These are phyloP conservation scores for Solanum aculeatissimum DNA, from an alignment of 305 asterid genomes.

Conservation along the genomic window DNA sequence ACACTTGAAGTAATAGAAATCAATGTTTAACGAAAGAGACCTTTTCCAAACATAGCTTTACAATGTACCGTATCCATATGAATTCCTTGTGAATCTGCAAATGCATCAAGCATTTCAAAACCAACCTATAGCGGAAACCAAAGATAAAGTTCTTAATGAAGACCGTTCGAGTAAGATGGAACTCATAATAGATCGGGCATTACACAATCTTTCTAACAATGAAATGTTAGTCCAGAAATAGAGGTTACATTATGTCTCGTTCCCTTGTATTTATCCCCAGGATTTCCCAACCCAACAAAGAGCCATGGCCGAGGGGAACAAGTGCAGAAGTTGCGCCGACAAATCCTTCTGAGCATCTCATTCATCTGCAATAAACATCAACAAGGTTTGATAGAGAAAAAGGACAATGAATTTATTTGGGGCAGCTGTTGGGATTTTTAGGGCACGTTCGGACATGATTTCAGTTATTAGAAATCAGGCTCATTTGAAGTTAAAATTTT, in stretches of 20 bases:
- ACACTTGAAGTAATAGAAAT: not conserved
- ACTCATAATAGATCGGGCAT: not conserved
- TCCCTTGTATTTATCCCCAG: slow-evolving; percentile 74
- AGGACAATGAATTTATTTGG: not conserved
- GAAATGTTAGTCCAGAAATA: not conserved
- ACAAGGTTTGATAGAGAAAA: not conserved
- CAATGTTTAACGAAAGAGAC: slow-evolving; percentile 3
- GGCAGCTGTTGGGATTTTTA: not conserved
- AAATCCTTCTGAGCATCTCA: slow-evolving; percentile 22
- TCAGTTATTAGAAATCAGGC: not conserved
- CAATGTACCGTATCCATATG: slow-evolving; percentile 60
- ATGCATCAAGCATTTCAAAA: slow-evolving; percentile 73
- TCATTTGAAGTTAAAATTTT: not conserved
- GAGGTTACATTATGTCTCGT: slow-evolving; percentile 50
- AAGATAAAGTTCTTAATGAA: not conserved
- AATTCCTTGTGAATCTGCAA: slow-evolving; percentile 52
- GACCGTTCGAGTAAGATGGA: not conserved
- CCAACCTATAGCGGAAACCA: slow-evolving; percentile 20
- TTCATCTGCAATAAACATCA: not conserved
- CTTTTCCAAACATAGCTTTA: slow-evolving; percentile 85
- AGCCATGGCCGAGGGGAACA: slow-evolving; percentile 62
- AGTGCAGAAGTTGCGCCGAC: slow-evolving; percentile 26
- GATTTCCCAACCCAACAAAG: slow-evolving; percentile 87
- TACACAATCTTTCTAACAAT: not conserved
- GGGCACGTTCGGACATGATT: not conserved